These are phyloP conservation scores for Adiantum capillusveneris DNA, from an alignment of 75 land plant genomes.

Conservation along the genomic window DNA sequence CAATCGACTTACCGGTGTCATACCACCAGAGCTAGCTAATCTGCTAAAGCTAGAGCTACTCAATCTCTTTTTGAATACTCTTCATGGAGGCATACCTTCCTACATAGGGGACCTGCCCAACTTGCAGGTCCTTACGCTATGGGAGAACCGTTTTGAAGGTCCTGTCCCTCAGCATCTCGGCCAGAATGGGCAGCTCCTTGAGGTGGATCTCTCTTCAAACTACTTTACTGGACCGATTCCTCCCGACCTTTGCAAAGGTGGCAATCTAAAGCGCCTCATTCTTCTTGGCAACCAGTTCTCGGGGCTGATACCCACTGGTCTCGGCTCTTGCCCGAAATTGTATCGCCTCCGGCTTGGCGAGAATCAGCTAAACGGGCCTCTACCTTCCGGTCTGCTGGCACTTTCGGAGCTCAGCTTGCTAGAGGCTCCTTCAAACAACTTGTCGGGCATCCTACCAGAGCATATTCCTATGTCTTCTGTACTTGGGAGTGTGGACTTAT, in stretches of 20 bases:
- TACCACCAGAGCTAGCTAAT: slow-evolving; percentile 46
- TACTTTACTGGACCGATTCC: slow-evolving; percentile 69
- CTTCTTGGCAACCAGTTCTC: slow-evolving; percentile 64
- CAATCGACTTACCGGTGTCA: slow-evolving; percentile 50
- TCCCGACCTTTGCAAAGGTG: slow-evolving; percentile 36
- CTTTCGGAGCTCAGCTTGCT: slow-evolving; percentile 52
- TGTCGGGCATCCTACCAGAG: slow-evolving; percentile 43
- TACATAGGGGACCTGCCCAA: slow-evolving; percentile 46
- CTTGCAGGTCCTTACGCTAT: slow-evolving; percentile 59
- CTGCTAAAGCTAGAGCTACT: slow-evolving; percentile 61
- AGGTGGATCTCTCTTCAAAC: slow-evolving; percentile 70
- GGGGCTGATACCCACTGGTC: slow-evolving; percentile 45
- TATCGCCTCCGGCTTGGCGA: slow-evolving; percentile 59
- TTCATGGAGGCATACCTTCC: slow-evolving; percentile 52
- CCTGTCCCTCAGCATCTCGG: slow-evolving; percentile 51
- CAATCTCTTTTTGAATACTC: slow-evolving; percentile 62
- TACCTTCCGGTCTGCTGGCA: slow-evolving; percentile 55
- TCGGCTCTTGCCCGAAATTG: slow-evolving; percentile 48
- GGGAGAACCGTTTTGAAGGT: slow-evolving; percentile 66
- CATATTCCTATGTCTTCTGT: slow-evolving; percentile 32
- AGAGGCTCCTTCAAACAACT: slow-evolving; percentile 48
- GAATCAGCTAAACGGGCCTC: slow-evolving; percentile 54
- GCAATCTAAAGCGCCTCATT: slow-evolving; percentile 62
- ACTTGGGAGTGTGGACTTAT: slow-evolving; percentile 62
- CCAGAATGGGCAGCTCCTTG: slow-evolving; percentile 33